Evolutionary conservation across 805 yeast genomes (phyloP).

Genomic region (Ascoidea rubescens): DNA sequence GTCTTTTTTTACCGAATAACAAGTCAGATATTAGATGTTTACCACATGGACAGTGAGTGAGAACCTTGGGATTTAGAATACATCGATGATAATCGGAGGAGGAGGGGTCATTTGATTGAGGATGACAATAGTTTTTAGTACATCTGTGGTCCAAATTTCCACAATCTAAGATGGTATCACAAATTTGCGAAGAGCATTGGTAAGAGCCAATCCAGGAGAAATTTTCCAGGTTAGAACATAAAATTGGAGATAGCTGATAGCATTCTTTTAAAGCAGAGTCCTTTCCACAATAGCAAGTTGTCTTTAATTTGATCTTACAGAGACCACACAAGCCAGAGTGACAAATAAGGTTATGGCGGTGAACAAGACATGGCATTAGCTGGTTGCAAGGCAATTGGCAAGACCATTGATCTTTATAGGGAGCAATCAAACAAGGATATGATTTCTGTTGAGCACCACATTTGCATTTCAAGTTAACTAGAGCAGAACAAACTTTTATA

Average conservation of each 20-base stretch:
- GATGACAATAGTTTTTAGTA: slow-evolving; percentile 33
- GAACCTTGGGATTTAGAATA: slow-evolving; percentile 43
- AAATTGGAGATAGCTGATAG: slow-evolving; percentile 7
- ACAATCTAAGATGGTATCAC: slow-evolving; percentile 46
- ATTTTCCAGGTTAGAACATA: too few relatives aligned
- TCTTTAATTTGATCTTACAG: slow-evolving; percentile 36
- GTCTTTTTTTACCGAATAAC: slow-evolving; percentile 25
- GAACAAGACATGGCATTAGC: slow-evolving; percentile 56
- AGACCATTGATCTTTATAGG: slow-evolving; percentile 51
- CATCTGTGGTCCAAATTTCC: slow-evolving; percentile 37
- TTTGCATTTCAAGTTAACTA: slow-evolving; percentile 52
- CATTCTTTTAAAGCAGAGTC: slow-evolving; percentile 30
- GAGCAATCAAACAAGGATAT: slow-evolving; percentile 60
- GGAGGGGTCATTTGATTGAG: slow-evolving; percentile 24
- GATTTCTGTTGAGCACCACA: slow-evolving; percentile 63
- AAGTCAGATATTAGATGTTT: slow-evolving; percentile 32
- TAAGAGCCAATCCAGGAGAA: slow-evolving; percentile 35
- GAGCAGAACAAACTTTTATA: slow-evolving; percentile 57
- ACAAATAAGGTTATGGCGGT: slow-evolving; percentile 47
- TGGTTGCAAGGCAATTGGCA: slow-evolving; percentile 54
- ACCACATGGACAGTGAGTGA: slow-evolving; percentile 75
- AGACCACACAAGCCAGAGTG: slow-evolving; percentile 78
- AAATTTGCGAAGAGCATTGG: slow-evolving; percentile 26
- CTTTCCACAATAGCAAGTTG: slow-evolving; percentile 68
- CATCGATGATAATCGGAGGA: slow-evolving; percentile 27